Percentiles rank a stretch among this genome's conserved stretches.
These are phyloP conservation scores for Suillus occidentalis DNA, from an alignment of 768 basidiomycete species.

Conservation along the genomic window DNA sequence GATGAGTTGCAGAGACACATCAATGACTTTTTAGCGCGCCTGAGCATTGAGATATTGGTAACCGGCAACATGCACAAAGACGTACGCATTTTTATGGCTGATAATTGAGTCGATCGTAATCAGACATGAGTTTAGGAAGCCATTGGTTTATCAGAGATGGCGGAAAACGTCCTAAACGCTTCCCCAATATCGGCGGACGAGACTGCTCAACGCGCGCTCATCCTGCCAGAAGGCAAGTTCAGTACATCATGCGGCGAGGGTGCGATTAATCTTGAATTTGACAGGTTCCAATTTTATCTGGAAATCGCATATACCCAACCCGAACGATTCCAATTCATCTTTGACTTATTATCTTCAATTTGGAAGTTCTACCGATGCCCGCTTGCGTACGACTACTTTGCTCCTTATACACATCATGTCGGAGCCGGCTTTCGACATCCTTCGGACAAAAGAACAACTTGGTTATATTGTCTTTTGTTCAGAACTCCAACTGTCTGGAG, in stretches of 20 bases:
- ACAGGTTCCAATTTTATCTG: constrained; percentile 72
- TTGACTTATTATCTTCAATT: constrained; percentile 84
- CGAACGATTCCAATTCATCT: constrained; percentile 83
- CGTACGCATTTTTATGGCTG: constrained; percentile 42
- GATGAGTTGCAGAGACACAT: constrained; percentile 71
- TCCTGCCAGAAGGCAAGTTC: constrained; percentile 65
- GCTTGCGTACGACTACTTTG: constrained; percentile 61
- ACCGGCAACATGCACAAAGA: constrained; percentile 85
- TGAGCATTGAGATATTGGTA: constrained; percentile 72
- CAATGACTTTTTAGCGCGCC: constrained; percentile 54
- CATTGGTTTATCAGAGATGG: constrained; percentile 63
- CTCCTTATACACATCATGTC: constrained; percentile 81
- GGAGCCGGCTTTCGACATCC: constrained; percentile 90
- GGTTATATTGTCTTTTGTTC: constrained; percentile 85
- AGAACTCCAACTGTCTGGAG: constrained; percentile 57
- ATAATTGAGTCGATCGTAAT: neutral
- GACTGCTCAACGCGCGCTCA: constrained; percentile 54
- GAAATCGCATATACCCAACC: constrained; percentile 69
- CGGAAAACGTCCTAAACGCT: constrained; percentile 63
- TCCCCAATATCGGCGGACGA: constrained; percentile 56
- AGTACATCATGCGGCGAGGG: neutral
- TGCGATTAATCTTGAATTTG: constrained; percentile 14
- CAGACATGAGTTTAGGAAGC: constrained; percentile 59
- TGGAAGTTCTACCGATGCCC: constrained; percentile 65
- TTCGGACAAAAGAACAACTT: constrained; percentile 93